A percentile compares a stretch with the other conserved stretches of the same genome.
Conservation (phyloP, 2,329 filamentous ascomycete genomes). For the Fusarium sp. region DNA sequence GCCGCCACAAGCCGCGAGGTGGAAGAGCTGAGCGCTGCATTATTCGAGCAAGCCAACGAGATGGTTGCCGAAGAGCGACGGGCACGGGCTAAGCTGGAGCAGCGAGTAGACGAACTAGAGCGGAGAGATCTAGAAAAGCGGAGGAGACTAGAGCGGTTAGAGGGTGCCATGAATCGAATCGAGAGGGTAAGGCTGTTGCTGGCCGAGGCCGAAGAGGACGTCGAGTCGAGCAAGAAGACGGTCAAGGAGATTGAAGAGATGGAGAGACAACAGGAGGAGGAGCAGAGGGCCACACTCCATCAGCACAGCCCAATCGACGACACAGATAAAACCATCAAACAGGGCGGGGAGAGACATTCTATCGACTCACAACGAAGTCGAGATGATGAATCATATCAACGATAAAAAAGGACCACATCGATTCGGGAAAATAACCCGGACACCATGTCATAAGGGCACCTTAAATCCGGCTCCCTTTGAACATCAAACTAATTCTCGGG, state of each 20-base stretch:
- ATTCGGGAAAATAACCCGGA: background rate
- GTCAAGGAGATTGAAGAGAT: conserved; percentile 38
- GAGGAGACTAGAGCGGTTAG: conserved; percentile 77
- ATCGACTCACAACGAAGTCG: conserved; percentile 6
- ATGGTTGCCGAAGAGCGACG: conserved; percentile 86
- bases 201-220: conserved; percentile 52
- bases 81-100: conserved; percentile 79
- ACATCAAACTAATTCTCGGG: background rate
- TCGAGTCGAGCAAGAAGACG: conserved; percentile 38
- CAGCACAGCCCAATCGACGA: conserved; percentile 17
- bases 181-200: conserved; percentile 78
- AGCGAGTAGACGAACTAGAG: conserved; percentile 79
- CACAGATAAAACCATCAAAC: conserved; percentile 2
- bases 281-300: conserved; percentile 6
- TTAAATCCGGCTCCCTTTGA: background rate
- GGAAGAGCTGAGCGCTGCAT: conserved; percentile 81
- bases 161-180: conserved; percentile 79
- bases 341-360: conserved; percentile 15
- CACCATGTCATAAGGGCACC: background rate
- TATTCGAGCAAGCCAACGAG: conserved; percentile 89
- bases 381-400: conserved; percentile 1
- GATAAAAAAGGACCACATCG: background rate
- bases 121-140: conserved; percentile 79
- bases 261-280: conserved; percentile 38
- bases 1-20: conserved; percentile 78